Conservation (phyloP, 139 green algal species). For the Picochlorum costavermella region DNA sequence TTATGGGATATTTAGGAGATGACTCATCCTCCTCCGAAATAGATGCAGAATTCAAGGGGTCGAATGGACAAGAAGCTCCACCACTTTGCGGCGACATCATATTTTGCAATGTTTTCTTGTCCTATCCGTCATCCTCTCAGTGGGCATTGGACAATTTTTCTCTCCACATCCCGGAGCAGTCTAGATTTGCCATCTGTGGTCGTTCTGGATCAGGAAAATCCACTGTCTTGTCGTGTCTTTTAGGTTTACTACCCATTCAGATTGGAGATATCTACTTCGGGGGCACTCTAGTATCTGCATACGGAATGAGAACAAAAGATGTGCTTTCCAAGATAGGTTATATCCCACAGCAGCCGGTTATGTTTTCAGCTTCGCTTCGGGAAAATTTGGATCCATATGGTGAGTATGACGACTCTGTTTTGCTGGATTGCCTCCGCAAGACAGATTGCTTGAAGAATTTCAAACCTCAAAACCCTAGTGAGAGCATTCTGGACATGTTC, state of each 20-base stretch:
- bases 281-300: conserved; percentile 11
- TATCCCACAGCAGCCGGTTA: conserved; percentile 58
- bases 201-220: conserved; percentile 62
- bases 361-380: conserved; percentile 57
- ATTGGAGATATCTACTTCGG: conserved; percentile 29
- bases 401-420: conserved; percentile 14
- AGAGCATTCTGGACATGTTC: no score
- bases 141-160: conserved; percentile 36
- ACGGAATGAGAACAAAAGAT: conserved; percentile 11
- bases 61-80: no score
- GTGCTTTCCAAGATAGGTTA: conserved; percentile 38
- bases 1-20: conserved; percentile 15
- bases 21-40: neutral
- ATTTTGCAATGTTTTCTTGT: conserved; percentile 36
- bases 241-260: conserved; percentile 41
- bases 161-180: conserved; percentile 19
- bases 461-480: no score
- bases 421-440: no score
- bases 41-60: neutral
- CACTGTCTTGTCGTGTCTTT: conserved; percentile 44
- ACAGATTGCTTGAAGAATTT: no score
- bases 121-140: conserved; percentile 16
- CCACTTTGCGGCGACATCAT: neutral
- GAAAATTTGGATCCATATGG: conserved; percentile 61
- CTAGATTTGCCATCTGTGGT: conserved; percentile 40